phyloP scores from a whole-genome alignment of 108 stramenopile genomes.

The Conticribra guillardii region DNA sequence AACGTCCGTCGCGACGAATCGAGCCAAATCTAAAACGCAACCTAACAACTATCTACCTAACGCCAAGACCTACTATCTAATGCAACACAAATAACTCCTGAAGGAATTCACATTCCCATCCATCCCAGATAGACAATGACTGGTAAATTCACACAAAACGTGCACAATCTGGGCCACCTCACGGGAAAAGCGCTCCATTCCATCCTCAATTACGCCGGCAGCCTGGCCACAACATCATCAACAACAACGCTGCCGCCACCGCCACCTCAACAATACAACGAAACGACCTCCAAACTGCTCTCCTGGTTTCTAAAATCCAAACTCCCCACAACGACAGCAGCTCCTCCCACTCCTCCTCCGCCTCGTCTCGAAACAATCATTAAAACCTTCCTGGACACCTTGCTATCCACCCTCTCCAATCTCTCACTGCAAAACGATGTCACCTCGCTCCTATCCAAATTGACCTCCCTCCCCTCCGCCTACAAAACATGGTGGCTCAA shows the following conservation, averaged over 20 bases:
- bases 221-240: not conserved
- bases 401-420: no score
- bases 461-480: conserved; percentile 50
- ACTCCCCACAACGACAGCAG: no score
- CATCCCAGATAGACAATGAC: no score
- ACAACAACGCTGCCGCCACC: not conserved
- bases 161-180: conserved; percentile 31
- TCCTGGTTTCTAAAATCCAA: not conserved
- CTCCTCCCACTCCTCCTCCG: not conserved
- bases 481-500: conserved; percentile 88
- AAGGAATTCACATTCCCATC: no score
- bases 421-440: no score
- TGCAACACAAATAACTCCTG: no score
- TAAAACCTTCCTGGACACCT: no score
- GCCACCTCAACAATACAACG: not conserved
- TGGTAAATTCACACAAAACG: conserved; percentile 52
- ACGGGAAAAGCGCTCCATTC: conserved; percentile 34
- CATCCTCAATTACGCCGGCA: not conserved
- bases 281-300: not conserved
- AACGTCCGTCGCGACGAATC: no score
- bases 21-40: no score
- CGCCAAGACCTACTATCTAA: no score
- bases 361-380: no score
- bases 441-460: not conserved
- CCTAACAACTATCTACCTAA: no score